A percentile compares a stretch with the other conserved stretches of the same genome.
Conservation (phyloP, 345 rosid genomes). For the Euphorbia pulcherrima region DNA sequence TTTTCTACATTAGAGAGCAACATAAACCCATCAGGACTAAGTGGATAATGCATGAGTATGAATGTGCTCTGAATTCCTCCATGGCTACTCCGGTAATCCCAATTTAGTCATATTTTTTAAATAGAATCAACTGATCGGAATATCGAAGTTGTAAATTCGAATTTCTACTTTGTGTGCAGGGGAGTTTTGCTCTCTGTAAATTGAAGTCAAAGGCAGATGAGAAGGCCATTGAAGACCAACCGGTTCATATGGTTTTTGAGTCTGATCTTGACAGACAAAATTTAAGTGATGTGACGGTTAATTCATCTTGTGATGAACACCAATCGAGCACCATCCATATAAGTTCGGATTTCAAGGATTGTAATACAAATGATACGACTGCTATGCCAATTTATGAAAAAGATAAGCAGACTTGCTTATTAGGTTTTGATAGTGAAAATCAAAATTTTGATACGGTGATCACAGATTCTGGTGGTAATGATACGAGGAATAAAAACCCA, state of each 20-base stretch:
- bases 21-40: slow-evolving; percentile 14
- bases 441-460: neutral
- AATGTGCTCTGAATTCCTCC: slow-evolving; percentile 19
- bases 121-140: no score
- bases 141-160: neutral
- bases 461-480: neutral
- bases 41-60: slow-evolving; percentile 38
- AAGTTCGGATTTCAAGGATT: neutral
- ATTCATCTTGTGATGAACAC: slow-evolving; percentile 6
- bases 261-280: neutral
- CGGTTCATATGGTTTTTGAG: neutral
- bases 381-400: neutral
- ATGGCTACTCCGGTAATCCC: neutral
- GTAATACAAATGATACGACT: no score
- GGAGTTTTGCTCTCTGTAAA: slow-evolving; percentile 29
- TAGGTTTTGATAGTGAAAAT: neutral
- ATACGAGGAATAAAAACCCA: neutral
- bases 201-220: slow-evolving; percentile 21
- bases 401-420: neutral
- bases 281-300: neutral
- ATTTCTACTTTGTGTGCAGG: slow-evolving; percentile 17
- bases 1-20: slow-evolving; percentile 26
- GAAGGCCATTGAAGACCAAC: neutral
- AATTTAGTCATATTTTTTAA: neutral
- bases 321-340: neutral